These are phyloP conservation scores for Kodamaea restingae DNA, from an alignment of 805 yeast species.

Conservation along the genomic window DNA sequence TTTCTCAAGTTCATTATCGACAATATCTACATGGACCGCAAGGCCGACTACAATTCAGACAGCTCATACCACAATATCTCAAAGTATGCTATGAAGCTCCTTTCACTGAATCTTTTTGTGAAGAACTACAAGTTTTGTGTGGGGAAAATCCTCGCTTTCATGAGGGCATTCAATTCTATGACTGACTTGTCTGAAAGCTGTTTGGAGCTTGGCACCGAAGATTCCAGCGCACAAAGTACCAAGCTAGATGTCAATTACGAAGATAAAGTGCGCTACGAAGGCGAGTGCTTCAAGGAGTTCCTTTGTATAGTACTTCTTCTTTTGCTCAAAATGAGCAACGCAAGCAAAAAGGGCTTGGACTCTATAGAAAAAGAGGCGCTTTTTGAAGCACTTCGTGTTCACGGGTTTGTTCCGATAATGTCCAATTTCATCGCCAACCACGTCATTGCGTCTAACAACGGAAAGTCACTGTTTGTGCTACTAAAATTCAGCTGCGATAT, in stretches of 20 bases:
- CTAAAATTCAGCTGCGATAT: conserved; percentile 39
- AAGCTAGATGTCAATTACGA: too few relatives aligned
- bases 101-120: conserved; percentile 36
- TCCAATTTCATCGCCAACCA: conserved; percentile 29
- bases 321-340: conserved; percentile 29
- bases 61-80: conserved; percentile 30
- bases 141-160: conserved; percentile 35
- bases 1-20: conserved; percentile 34
- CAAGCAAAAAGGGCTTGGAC: conserved; percentile 12
- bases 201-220: background rate
- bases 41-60: conserved; percentile 8
- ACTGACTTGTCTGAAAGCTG: conserved; percentile 3
- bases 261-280: conserved; percentile 13
- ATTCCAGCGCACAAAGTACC: background rate
- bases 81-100: conserved; percentile 29
- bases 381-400: conserved; percentile 46
- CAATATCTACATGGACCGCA: conserved; percentile 17
- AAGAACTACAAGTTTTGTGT: conserved; percentile 34
- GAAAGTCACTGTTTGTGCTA: conserved; percentile 26
- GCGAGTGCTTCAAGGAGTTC: conserved; percentile 30
- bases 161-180: conserved; percentile 24
- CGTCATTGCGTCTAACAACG: conserved; percentile 16
- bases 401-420: conserved; percentile 49
- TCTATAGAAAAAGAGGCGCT: conserved; percentile 16
- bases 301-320: conserved; percentile 31